Percentiles rank a stretch among this genome's conserved stretches.
Evolutionary conservation across 2,329 filamentous ascomycete species (phyloP).

Genomic region (Sarocladium oryzae): DNA sequence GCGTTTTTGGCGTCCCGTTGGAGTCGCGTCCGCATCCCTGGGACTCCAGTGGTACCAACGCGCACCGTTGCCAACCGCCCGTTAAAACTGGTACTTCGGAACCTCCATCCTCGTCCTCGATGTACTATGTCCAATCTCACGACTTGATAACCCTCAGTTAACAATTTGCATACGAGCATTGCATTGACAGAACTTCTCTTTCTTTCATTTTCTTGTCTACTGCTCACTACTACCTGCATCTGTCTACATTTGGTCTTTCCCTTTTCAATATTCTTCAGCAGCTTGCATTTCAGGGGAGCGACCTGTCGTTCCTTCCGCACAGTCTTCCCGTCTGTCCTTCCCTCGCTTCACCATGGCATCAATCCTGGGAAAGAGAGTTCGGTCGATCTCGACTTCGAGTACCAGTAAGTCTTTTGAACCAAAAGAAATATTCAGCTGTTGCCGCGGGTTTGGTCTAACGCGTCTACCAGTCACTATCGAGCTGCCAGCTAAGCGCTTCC

Average conservation of each 20-base stretch:
- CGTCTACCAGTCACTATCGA: slow-evolving; percentile 18
- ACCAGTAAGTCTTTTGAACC: not conserved
- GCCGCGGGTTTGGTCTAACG: no score
- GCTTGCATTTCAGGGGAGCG: slow-evolving; percentile 16
- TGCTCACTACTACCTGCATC: not conserved
- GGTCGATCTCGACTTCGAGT: slow-evolving; percentile 10
- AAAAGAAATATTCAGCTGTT: no score
- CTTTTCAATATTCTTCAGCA: not conserved
- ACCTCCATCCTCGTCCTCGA: not conserved
- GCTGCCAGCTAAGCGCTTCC: slow-evolving; percentile 39
- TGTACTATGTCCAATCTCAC: not conserved
- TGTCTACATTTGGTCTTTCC: not conserved
- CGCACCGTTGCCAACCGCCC: slow-evolving; percentile 1
- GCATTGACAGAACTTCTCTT: not conserved
- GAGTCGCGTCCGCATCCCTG: slow-evolving; percentile 1
- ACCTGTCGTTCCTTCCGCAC: slow-evolving; percentile 1
- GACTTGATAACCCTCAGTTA: not conserved
- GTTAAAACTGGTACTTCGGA: slow-evolving; percentile 7
- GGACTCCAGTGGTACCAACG: slow-evolving; percentile 1
- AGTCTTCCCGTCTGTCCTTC: not conserved
- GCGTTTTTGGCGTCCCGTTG: slow-evolving; percentile 7
- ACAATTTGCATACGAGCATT: slow-evolving; percentile 6
- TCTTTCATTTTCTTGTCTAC: not conserved
- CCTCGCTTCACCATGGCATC: slow-evolving; percentile 7
- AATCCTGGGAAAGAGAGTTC: slow-evolving; percentile 28